Base-by-base conservation (phyloP, 2,329 filamentous ascomycete genomes). In the Colletotrichum paranaense region DNA sequence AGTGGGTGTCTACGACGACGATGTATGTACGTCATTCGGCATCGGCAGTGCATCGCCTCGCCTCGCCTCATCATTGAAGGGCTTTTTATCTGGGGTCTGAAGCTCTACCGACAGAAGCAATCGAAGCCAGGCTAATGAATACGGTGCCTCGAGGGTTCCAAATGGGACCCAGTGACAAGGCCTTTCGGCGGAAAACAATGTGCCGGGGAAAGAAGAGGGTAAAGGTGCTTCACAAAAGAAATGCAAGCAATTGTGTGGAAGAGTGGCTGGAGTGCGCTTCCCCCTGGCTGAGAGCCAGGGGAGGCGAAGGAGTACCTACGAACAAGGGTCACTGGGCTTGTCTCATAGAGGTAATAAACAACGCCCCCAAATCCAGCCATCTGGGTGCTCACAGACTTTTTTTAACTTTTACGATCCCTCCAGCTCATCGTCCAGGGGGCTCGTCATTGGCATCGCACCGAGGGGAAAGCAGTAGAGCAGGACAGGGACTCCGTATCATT, bases 401-500 rank as follows among this genome's bases (percentile, higher is more conserved):
- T 74, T 74, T 72, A 72, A 72, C 67, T 72, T 73, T 72, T 67
- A 67, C 67, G 52, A 73, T 73, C 71, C 70, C 71, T 73, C 71
- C 67, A 73, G 62, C 71, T 62, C 67, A 73, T 73, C 71, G 62
- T 62, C 68, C 59, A 68, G 70, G 70, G 69, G 66, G 59, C 55
- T 73, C 55, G 59, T 64, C 66, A 69, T 73, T 35, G 59, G 70
- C 42, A 69, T 64, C 38, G 46, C 66, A 63, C 58, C 52, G 59
- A 60, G 32, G 42, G 30, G 55, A 11, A 38, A 28, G 30, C 28
- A 42, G 49, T 67, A 60, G 24, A 46, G 42, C 32, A 70, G 55
- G 62, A 38, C 55, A 42, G 60, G 53, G 67, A 26, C 49, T 56
- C 55, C 30, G 26, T 32, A 57, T 57, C 59, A 19, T 49, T 19